These are phyloP conservation scores for Cyclotella baltica DNA, from an alignment of 108 stramenopile species.

Conservation along the genomic window DNA sequence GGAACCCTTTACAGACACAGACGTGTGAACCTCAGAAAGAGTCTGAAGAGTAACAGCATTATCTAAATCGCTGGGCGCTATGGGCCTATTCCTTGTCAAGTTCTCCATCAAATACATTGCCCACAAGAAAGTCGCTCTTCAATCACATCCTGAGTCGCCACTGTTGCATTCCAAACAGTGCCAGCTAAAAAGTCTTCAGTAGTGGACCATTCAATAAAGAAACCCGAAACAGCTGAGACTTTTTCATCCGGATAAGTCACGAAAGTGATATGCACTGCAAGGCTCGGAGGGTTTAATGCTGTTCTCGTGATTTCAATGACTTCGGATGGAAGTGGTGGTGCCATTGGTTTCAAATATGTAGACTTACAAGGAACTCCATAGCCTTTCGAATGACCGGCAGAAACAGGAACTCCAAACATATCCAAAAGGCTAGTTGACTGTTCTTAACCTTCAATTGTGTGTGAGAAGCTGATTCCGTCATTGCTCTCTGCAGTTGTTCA, in stretches of 20 bases:
- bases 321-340: conserved; percentile 51
- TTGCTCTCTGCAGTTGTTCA: neutral
- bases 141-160: no score
- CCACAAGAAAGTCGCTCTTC: conserved; percentile 28
- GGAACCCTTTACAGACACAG: conserved; percentile 71
- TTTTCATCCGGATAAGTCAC: conserved; percentile 55
- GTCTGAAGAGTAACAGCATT: conserved; percentile 54
- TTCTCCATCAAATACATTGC: conserved; percentile 13
- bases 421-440: conserved; percentile 57
- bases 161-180: no score
- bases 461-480: conserved; percentile 30
- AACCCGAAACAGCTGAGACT: conserved; percentile 57
- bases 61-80: conserved; percentile 51
- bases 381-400: conserved; percentile 60
- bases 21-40: conserved; percentile 39
- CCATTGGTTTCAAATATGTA: conserved; percentile 62
- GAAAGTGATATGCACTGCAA: conserved; percentile 62
- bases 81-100: no score
- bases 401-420: conserved; percentile 67
- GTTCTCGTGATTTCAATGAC: conserved; percentile 56
- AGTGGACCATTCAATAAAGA: conserved; percentile 77
- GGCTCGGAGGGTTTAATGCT: conserved; percentile 34
- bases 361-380: conserved; percentile 54
- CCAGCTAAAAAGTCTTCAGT: conserved; percentile 38
- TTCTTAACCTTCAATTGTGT: conserved; percentile 50